These are phyloP conservation scores for Pseudogymnoascus sp. DNA, from an alignment of 2,329 filamentous ascomycete species.

Conservation along the genomic window DNA sequence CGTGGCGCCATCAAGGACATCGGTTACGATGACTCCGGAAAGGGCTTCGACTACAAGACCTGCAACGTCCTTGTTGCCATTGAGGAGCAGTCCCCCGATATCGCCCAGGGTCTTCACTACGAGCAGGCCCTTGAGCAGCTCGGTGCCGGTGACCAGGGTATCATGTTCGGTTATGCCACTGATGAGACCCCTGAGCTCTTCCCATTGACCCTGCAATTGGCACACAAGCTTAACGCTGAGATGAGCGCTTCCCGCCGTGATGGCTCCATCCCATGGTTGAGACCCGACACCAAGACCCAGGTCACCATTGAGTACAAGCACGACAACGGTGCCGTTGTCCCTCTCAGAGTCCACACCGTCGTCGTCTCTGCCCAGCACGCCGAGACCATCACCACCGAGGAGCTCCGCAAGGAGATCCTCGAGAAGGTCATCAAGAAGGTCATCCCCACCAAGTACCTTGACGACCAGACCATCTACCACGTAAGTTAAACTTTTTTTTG, in stretches of 20 bases:
- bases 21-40: constrained; percentile 91
- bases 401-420: constrained; percentile 86
- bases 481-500: constrained; percentile 45
- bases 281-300: constrained; percentile 99
- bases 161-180: constrained; percentile 99
- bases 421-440: constrained; percentile 96
- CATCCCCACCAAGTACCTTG: constrained; percentile 86
- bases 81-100: constrained; percentile 98
- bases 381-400: constrained; percentile 77
- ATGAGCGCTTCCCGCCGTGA: constrained; percentile 85
- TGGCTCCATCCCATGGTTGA: constrained; percentile 83
- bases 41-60: constrained; percentile 99
- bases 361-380: constrained; percentile 95
- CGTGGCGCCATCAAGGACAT: constrained; percentile 95
- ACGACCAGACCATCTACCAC: constrained; percentile 93
- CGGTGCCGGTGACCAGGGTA: constrained; percentile 98
- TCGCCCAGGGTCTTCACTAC: constrained; percentile 97
- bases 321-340: constrained; percentile 87
- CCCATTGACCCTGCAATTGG: constrained; percentile 84
- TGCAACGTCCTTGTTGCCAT: constrained; percentile 97
- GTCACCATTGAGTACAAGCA: constrained; percentile 98
- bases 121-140: constrained; percentile 96
- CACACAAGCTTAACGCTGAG: constrained; percentile 94
- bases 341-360: constrained; percentile 87
- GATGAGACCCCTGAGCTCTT: constrained; percentile 98